Percentiles rank a stretch among this genome's conserved stretches.
phyloP scores from a whole-genome alignment of 2,329 filamentous ascomycete species.

The Aspergillus sp. region DNA sequence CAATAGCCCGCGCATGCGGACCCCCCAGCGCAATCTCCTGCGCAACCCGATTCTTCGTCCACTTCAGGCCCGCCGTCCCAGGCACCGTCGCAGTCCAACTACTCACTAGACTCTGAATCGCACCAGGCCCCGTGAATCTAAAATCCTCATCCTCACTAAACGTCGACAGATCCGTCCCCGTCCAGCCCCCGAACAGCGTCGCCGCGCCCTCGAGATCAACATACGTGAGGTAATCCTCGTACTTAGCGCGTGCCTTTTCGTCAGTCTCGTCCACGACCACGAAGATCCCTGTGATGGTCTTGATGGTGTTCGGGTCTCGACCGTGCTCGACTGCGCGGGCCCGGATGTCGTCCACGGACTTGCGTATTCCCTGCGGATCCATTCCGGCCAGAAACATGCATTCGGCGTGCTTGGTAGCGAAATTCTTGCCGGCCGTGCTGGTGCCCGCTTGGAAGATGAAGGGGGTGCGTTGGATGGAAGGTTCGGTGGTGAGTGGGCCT shows the following conservation, averaged over 20 bases:
- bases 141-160: slow-evolving; percentile 48
- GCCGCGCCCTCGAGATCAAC: slow-evolving; percentile 41
- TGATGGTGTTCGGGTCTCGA: slow-evolving; percentile 35
- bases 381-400: slow-evolving; percentile 1
- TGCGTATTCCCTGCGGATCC: background rate
- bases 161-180: slow-evolving; percentile 34
- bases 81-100: slow-evolving; percentile 44
- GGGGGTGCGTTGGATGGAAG: background rate
- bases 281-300: slow-evolving; percentile 42
- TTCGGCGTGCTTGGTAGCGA: slow-evolving; percentile 1
- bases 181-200: slow-evolving; percentile 45
- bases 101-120: slow-evolving; percentile 43
- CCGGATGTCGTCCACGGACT: slow-evolving; percentile 1
- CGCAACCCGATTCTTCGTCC: slow-evolving; percentile 27
- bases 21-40: slow-evolving; percentile 22
- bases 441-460: slow-evolving; percentile 4
- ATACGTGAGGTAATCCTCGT: slow-evolving; percentile 38
- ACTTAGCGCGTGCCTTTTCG: slow-evolving; percentile 41
- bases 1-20: slow-evolving; percentile 4
- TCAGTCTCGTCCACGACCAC: slow-evolving; percentile 43
- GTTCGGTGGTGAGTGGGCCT: background rate
- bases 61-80: slow-evolving; percentile 36
- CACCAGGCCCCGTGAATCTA: slow-evolving; percentile 38
- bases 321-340: slow-evolving; percentile 24
- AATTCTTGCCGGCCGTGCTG: background rate